Evolutionary conservation across 768 basidiomycete genomes (phyloP).

Genomic region (Boletus eberwhitei): DNA sequence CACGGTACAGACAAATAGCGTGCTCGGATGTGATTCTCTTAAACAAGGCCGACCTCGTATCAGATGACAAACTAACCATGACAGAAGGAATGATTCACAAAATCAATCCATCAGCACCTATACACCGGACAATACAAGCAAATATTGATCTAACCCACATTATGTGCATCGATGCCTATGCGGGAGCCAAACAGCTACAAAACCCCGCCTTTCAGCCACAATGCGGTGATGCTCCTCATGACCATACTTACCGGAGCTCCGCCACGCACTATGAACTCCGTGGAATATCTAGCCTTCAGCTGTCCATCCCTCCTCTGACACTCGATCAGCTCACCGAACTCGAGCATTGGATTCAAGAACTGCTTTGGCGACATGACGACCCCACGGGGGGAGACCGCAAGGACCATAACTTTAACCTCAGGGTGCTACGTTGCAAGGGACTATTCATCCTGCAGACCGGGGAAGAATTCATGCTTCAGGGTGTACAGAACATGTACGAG

Average conservation of each 20-base stretch:
- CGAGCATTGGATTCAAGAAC: slow-evolving; percentile 75
- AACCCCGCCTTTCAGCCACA: slow-evolving; percentile 25
- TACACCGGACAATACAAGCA: slow-evolving; percentile 69
- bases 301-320: slow-evolving; percentile 61
- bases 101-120: slow-evolving; percentile 77
- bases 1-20: slow-evolving; percentile 79
- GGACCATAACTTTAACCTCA: slow-evolving; percentile 32
- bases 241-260: slow-evolving; percentile 34
- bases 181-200: slow-evolving; percentile 39
- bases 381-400: slow-evolving; percentile 36
- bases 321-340: slow-evolving; percentile 46
- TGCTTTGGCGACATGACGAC: slow-evolving; percentile 76
- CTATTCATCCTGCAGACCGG: slow-evolving; percentile 57
- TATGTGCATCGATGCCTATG: slow-evolving; percentile 80
- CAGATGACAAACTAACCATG: slow-evolving; percentile 38
- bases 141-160: slow-evolving; percentile 73
- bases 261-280: slow-evolving; percentile 63
- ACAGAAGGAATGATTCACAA: slow-evolving; percentile 62
- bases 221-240: slow-evolving; percentile 31
- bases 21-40: slow-evolving; percentile 87
- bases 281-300: slow-evolving; percentile 80
- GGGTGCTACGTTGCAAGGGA: slow-evolving; percentile 87
- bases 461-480: slow-evolving; percentile 76
- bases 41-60: slow-evolving; percentile 85
- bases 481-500: slow-evolving; percentile 90